Evolutionary conservation across 257 asterid species (phyloP).

Genomic region (Nicotiana benthamiana): DNA sequence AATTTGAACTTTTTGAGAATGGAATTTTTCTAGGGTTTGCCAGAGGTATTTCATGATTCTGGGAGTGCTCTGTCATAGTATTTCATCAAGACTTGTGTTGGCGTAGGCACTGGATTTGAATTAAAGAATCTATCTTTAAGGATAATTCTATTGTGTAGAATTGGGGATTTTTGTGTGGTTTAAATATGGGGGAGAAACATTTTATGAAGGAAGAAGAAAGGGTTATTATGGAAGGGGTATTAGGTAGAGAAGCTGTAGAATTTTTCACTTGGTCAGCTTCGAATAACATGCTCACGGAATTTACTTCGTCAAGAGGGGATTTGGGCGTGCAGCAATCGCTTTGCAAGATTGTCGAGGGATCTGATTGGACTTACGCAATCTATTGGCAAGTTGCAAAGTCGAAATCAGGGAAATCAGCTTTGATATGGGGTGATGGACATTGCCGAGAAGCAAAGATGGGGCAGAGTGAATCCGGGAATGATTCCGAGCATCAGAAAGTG

Average conservation of each 20-base stretch:
- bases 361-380: slow-evolving; percentile 83
- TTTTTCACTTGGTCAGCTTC: slow-evolving; percentile 72
- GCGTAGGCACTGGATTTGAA: neutral
- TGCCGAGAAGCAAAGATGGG: slow-evolving; percentile 44
- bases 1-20: neutral
- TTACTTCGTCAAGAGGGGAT: slow-evolving; percentile 53
- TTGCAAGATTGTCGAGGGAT: slow-evolving; percentile 63
- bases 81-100: neutral
- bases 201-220: slow-evolving; percentile 60
- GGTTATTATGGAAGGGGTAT: slow-evolving; percentile 47
- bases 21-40: neutral
- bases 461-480: slow-evolving; percentile 20
- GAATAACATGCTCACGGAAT: slow-evolving; percentile 61
- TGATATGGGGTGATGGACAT: slow-evolving; percentile 96
- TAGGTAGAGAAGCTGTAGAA: slow-evolving; percentile 71
- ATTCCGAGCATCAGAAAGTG: slow-evolving; percentile 9
- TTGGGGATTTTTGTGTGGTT: slow-evolving; percentile 11
- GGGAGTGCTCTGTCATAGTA: neutral
- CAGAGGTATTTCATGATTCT: neutral
- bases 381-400: slow-evolving; percentile 93
- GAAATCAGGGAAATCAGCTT: slow-evolving; percentile 86
- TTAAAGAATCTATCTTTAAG: neutral
- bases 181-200: slow-evolving; percentile 51
- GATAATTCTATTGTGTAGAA: neutral
- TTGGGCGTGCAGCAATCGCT: slow-evolving; percentile 65